These are phyloP conservation scores for Paramecium biaurelia DNA, from an alignment of 73 alveolate genomes.

Conservation along the genomic window DNA sequence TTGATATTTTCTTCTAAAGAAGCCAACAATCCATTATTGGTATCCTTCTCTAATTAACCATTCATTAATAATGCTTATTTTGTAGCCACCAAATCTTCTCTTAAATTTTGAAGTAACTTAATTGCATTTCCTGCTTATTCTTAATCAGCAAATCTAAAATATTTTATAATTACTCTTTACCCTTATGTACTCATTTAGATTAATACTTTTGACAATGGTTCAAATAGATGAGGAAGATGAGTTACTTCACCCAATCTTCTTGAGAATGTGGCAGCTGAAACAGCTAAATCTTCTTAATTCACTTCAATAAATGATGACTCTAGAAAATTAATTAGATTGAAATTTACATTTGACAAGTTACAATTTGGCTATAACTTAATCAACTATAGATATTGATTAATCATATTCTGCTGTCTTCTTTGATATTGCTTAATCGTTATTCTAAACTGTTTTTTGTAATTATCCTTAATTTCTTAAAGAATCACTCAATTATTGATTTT, in stretches of 20 bases:
- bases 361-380: conserved; percentile 15
- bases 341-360: background rate
- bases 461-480: background rate
- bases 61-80: background rate
- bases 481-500: background rate
- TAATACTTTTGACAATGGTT: conserved; percentile 4
- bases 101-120: background rate
- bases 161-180: background rate
- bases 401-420: conserved; percentile 4
- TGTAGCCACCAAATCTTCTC: conserved; percentile 21
- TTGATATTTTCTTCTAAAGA: background rate
- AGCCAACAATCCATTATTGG: background rate
- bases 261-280: background rate
- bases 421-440: background rate
- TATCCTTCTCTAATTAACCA: conserved; percentile 7
- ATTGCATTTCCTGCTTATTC: conserved; percentile 19
- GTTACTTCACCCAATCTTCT: conserved; percentile 26
- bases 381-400: background rate
- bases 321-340: background rate
- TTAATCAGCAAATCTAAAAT: conserved; percentile 11
- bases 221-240: background rate
- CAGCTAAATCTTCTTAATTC: background rate
- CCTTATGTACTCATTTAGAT: background rate
- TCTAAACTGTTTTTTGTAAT: background rate
- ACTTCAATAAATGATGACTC: conserved; percentile 18